Evolutionary conservation across 2,329 filamentous ascomycete species (phyloP).

Genomic region (Verruconis gallopava): DNA sequence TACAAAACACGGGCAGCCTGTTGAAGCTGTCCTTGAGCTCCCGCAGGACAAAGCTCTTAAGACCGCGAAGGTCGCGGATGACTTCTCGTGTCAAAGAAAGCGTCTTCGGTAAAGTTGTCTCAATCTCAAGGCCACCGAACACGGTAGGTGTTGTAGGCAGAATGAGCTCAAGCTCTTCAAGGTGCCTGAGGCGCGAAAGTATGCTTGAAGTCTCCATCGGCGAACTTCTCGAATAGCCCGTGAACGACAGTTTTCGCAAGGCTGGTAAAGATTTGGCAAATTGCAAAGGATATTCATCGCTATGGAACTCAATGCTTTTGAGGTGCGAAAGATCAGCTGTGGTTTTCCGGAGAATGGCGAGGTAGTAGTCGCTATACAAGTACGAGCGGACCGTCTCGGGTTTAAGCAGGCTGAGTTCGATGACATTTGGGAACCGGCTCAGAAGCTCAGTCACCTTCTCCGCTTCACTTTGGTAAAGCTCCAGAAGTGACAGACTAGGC

Average conservation of each 20-base stretch:
- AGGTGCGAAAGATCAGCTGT: not conserved
- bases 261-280: slow-evolving; percentile 5
- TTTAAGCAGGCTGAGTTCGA: slow-evolving; percentile 1
- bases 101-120: slow-evolving; percentile 1
- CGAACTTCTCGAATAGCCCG: slow-evolving; percentile 7
- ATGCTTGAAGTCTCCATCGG: slow-evolving; percentile 7
- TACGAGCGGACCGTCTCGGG: slow-evolving; percentile 3
- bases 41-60: not conserved
- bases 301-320: slow-evolving; percentile 2
- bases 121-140: slow-evolving; percentile 3
- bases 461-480: slow-evolving; percentile 7
- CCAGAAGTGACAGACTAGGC: slow-evolving; percentile 3
- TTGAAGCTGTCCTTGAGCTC: slow-evolving; percentile 4
- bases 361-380: slow-evolving; percentile 4
- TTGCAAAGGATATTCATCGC: slow-evolving; percentile 3
- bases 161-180: slow-evolving; percentile 2
- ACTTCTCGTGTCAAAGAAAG: slow-evolving; percentile 5
- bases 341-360: not conserved
- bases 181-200: slow-evolving; percentile 5
- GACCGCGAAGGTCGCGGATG: not conserved
- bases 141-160: slow-evolving; percentile 2
- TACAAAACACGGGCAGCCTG: slow-evolving; percentile 2
- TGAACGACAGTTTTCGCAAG: slow-evolving; percentile 6
- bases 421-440: slow-evolving; percentile 1
- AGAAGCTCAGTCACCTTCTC: slow-evolving; percentile 3